Evolutionary conservation across 257 asterid genomes (phyloP), one percentile per base, ranked within the genome.

Genomic region (Thymus mandschuricus): DNA sequence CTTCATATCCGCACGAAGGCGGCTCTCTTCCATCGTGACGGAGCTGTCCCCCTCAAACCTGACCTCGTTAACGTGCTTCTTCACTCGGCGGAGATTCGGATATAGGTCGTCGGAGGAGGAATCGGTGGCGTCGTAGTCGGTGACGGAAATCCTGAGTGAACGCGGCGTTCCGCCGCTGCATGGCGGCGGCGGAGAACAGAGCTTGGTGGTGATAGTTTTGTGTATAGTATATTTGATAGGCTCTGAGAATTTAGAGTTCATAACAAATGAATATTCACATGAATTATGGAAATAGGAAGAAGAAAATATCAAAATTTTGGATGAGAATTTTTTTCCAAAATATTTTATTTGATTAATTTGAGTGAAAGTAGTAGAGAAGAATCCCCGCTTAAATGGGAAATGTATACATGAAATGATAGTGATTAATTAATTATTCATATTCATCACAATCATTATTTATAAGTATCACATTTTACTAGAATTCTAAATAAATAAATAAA

Each of bases 91-190:
- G 21, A 28, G 3, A 40, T 30, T 52, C 13, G 2, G 30, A 10
- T 7, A 7, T 2, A 1, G 9, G 12, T 56, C 97, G 6, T 84
- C 92, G 29, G 76, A 29, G 1, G 96, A 87, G 2, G 96, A 86
- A 60, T 91, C 97, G 1, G 96, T 91, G 56, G 95, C 95, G 45
- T 88, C 96, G 27, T 52, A 33, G 60, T 88, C 97, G 0, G 89
- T 84, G n/a, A 83, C 89, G 0, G 75, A 71, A 28, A 91, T 85
- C 31, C 83, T 73, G 8, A 91, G 84, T 40, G 87, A 48, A 8
- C 84, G 82, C 0, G 89, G 86, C 64, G 74, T 46, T 68, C 67
- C 48, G 69, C n/a, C 34, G 40, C 74, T 29, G 64, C 58, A 31
- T 29, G 74, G 33, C 6, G 66, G 63, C 46, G 79, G 43, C 38